A percentile compares a stretch with the other conserved stretches of the same genome.
phyloP scores from a whole-genome alignment of 257 asterid genomes.

The Linaria vulgaris region DNA sequence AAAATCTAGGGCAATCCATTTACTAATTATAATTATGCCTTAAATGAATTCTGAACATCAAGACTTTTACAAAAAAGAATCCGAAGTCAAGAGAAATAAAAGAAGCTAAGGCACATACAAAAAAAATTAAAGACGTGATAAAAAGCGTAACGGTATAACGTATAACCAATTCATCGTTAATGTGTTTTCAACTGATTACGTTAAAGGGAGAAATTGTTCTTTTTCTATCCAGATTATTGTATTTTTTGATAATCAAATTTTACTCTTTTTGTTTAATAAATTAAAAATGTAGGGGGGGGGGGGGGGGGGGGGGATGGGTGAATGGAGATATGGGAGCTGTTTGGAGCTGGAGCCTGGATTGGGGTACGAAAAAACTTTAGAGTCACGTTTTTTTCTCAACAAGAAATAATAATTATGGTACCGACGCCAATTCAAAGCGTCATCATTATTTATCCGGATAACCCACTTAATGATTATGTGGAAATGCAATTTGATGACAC shows the following conservation, averaged over 20 bases:
- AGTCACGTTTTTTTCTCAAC: background rate
- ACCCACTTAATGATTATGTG: conserved; percentile 16
- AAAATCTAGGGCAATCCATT: background rate
- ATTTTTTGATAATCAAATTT: background rate
- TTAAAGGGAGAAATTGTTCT: background rate
- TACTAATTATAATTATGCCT: background rate
- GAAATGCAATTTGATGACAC: conserved; percentile 25
- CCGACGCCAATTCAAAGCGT: conserved; percentile 2
- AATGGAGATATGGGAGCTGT: no score
- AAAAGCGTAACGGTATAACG: no score
- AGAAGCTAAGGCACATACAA: background rate
- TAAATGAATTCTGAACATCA: no score
- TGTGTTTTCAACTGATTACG: background rate
- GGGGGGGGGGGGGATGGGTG: no score
- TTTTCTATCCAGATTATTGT: background rate
- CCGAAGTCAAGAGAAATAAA: no score
- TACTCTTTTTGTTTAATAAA: background rate
- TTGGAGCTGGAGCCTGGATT: background rate
- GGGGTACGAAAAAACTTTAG: background rate
- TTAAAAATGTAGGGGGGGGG: no score
- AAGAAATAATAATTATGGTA: background rate
- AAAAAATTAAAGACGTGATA: background rate
- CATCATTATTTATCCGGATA: conserved; percentile 6
- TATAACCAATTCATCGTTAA: no score
- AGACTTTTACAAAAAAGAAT: no score